These are phyloP conservation scores for Saturnispora gosingensis DNA, from an alignment of 805 yeast genomes.

Conservation along the genomic window DNA sequence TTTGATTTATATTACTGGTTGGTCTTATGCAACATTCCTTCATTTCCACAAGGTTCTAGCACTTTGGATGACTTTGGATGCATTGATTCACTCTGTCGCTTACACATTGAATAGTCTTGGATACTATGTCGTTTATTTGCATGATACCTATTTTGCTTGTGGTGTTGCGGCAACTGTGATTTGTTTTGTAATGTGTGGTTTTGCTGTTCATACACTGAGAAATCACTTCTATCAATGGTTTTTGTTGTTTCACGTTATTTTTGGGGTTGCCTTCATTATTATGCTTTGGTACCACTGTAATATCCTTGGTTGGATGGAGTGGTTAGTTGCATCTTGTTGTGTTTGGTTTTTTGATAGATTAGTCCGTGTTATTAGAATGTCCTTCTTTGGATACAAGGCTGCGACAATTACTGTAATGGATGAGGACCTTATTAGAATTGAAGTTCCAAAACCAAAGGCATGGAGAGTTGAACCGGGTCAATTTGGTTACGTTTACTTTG, in stretches of 20 bases:
- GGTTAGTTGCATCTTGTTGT: constrained; percentile 30
- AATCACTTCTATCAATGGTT: constrained; percentile 49
- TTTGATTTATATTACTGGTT: constrained; percentile 34
- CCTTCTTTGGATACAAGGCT: constrained; percentile 16
- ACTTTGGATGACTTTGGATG: constrained; percentile 34
- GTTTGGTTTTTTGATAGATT: constrained; percentile 47
- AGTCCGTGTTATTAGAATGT: constrained; percentile 30
- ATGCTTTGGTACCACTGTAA: constrained; percentile 52
- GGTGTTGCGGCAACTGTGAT: constrained; percentile 36
- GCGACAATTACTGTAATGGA: constrained; percentile 12
- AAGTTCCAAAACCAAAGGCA: constrained; percentile 12
- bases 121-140: constrained; percentile 5
- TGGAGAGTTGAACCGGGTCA: constrained; percentile 49
- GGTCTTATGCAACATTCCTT: constrained; percentile 35
- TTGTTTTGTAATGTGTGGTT: constrained; percentile 36
- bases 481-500: constrained; percentile 47
- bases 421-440: constrained; percentile 7
- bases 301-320: constrained; percentile 27
- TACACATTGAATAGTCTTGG: constrained; percentile 19
- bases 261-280: constrained; percentile 44
- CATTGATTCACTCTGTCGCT: constrained; percentile 31
- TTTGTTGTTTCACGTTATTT: constrained; percentile 42
- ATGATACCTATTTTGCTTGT: constrained; percentile 15
- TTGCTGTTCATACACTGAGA: constrained; percentile 44
- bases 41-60: constrained; percentile 62